Evolutionary conservation across 352 stramenopile genomes (phyloP), one percentile per base, ranked within the genome.

Genomic region (Phytophthora vignae): DNA sequence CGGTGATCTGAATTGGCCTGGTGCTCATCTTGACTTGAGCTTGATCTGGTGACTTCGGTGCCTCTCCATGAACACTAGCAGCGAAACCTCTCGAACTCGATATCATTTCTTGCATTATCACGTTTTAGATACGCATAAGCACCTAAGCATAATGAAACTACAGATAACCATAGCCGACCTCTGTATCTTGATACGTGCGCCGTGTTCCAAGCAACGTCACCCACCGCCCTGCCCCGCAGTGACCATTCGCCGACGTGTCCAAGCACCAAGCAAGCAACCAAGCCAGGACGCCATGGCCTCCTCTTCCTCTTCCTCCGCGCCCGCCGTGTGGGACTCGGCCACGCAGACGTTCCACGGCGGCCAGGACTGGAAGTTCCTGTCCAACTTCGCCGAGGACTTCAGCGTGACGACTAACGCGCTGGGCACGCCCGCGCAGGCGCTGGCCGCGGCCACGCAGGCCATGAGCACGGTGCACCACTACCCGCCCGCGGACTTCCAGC

Each of bases 311-410:
- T 60, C 68, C 19, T 44, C 55, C 8, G 31, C 61, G 1, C 60
- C 76, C 9, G 78, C 73, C n/a, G 86, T 94, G 25, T 95, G 88
- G 88, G 88, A 95, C 76, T 76, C 88, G 22, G 60, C 67, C 25
- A 97, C 91, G 64, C 91, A 97, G 86, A 97, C 91, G 2, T 97
- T 96, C 79, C 91, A 97, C 68, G 91, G 91, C 64, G 91, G 91
- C 27, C 91, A 97, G 77, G 91, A 97, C 79, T 97, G 91, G 91
- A 95, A 95, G 76, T 96, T 96, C 79, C 77, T 97, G 25, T 33
- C 62, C 50, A 97, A 97, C 84, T 97, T 97, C 60, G 73, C 83
- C 2, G 89, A 97, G 60, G 91, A 97, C 73, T 97, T 97, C 59
- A 96, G 86, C 59, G 91, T 97, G 38, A 97, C 91, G 8, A 97